These are phyloP conservation scores for Eimeria zaria DNA, from an alignment of 169 alveolate genomes.

Conservation along the genomic window DNA sequence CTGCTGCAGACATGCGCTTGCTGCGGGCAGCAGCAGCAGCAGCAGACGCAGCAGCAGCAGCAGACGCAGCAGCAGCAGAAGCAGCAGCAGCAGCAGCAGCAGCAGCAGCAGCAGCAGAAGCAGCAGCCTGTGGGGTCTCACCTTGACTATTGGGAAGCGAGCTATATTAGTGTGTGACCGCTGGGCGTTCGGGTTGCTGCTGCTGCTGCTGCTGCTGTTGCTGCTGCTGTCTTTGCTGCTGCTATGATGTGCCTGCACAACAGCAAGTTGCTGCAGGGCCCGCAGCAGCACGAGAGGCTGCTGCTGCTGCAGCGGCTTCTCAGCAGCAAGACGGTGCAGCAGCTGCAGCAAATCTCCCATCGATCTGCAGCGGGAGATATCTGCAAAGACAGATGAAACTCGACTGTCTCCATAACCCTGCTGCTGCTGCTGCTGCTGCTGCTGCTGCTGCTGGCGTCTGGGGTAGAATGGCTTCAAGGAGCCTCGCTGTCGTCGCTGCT, in stretches of 20 bases:
- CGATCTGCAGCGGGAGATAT: conserved; percentile 8
- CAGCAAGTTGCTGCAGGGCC: conserved; percentile 60
- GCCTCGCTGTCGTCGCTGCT: conserved; percentile 1
- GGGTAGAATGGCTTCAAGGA: neutral
- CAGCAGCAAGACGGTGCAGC: conserved; percentile 43
- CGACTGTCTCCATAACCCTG: too few relatives aligned
- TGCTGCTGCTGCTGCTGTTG: conserved; percentile 5
- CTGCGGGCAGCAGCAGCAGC: too few relatives aligned
- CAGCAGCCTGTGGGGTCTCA: neutral
- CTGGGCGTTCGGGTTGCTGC: neutral
- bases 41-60: neutral
- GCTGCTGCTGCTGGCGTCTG: neutral
- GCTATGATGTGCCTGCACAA: neutral
- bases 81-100: conserved; percentile 3
- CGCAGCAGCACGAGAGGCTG: conserved; percentile 18
- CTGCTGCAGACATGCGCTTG: neutral
- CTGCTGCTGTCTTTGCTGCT: conserved; percentile 27
- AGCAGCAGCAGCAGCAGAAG: conserved; percentile 13
- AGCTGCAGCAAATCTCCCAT: conserved; percentile 17
- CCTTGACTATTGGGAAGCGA: conserved; percentile 26
- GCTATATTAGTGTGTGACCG: neutral
- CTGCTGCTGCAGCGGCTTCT: conserved; percentile 62
- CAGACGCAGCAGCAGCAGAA: neutral
- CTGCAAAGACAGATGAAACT: neutral
- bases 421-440: neutral